A percentile compares a stretch with the other conserved stretches of the same genome.
Conservation (phyloP, 371 early-diverging fungal species). For the Mucor piriformis region DNA sequence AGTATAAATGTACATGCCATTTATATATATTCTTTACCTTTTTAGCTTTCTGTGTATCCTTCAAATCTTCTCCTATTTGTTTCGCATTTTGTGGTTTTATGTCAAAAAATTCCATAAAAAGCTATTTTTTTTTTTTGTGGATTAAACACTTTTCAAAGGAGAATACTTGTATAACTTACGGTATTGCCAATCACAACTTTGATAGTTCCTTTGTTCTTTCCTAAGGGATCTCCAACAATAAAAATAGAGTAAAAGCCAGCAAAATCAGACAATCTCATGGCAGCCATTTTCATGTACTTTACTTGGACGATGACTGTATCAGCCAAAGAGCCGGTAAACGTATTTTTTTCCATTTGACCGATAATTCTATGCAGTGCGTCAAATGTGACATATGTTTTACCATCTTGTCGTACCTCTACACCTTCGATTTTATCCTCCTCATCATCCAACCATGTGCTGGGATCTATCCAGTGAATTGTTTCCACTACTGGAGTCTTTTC, state of each 20-base stretch:
- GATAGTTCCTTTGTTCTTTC: not conserved
- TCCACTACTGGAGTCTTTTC: not conserved
- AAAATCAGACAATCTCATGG: not conserved
- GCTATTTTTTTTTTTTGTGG: not conserved
- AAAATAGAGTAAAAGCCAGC: slow-evolving; percentile 6
- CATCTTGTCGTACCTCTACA: slow-evolving; percentile 4
- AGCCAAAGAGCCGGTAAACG: slow-evolving; percentile 1
- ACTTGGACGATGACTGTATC: slow-evolving; percentile 12
- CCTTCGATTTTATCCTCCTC: not conserved
- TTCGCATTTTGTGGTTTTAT: not conserved
- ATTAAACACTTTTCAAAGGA: too few relatives aligned
- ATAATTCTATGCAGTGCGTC: slow-evolving; percentile 5
- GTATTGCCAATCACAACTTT: slow-evolving; percentile 8
- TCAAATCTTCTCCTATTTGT: not conserved
- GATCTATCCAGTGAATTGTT: not conserved
- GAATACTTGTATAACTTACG: too few relatives aligned
- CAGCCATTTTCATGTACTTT: slow-evolving; percentile 6
- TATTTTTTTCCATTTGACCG: slow-evolving; percentile 1
- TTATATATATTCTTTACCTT: too few relatives aligned
- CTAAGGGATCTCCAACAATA: slow-evolving; percentile 8
- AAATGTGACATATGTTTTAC: slow-evolving; percentile 14
- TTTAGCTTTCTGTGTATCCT: not conserved
- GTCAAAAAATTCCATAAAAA: not conserved
- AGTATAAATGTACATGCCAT: too few relatives aligned
- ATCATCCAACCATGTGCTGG: slow-evolving; percentile 5